A percentile compares a stretch with the other conserved stretches of the same genome.
phyloP scores from a whole-genome alignment of 176 grass and related monocot genomes.

The Musa itinerans region DNA sequence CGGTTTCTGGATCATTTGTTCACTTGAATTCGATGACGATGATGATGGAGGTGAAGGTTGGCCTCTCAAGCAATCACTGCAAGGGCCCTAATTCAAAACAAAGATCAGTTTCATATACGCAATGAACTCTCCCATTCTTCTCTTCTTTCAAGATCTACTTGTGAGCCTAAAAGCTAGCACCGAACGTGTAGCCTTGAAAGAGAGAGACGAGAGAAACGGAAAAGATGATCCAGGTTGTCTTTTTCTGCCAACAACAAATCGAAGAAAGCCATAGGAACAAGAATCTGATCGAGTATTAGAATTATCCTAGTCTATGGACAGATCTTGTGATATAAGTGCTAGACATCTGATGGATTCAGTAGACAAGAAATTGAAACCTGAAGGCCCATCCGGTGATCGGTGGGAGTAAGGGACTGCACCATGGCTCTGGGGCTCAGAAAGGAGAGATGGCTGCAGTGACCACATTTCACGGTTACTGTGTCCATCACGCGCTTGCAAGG shows the following conservation, averaged over 20 bases:
- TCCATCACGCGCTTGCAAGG: constrained; percentile 85
- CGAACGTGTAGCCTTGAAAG: background rate
- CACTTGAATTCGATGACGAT: background rate
- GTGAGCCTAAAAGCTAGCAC: background rate
- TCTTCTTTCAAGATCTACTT: background rate
- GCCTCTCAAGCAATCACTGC: constrained; percentile 1
- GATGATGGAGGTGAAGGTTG: background rate
- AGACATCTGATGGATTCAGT: constrained; percentile 21
- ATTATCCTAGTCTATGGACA: too few relatives aligned
- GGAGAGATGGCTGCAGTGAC: constrained; percentile 78
- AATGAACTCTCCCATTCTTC: background rate
- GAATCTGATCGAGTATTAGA: too few relatives aligned
- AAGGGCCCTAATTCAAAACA: constrained; percentile 1
- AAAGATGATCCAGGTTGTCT: background rate
- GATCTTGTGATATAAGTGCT: too few relatives aligned
- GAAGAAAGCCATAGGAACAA: too few relatives aligned
- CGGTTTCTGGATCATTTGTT: background rate
- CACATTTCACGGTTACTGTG: constrained; percentile 74
- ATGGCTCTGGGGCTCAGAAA: constrained; percentile 52
- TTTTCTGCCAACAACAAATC: background rate
- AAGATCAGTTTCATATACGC: too few relatives aligned
- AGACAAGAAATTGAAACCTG: background rate
- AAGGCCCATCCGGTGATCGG: background rate
- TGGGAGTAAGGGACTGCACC: constrained; percentile 33
- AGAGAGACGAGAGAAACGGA: too few relatives aligned